These are phyloP conservation scores for Pichia sp. DNA, from an alignment of 1,139 yeast species.

Conservation along the genomic window DNA sequence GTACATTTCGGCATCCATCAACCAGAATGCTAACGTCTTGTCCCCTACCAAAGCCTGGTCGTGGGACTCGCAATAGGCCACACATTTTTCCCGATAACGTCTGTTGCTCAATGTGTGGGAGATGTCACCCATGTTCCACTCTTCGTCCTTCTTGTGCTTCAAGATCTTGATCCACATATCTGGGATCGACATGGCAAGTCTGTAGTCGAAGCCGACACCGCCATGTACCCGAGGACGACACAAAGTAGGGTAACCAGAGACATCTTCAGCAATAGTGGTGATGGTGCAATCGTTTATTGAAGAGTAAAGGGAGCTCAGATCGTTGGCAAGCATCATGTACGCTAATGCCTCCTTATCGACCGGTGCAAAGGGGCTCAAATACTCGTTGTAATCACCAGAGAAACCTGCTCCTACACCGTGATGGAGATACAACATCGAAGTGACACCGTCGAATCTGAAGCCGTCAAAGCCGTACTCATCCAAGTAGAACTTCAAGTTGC, in stretches of 20 bases:
- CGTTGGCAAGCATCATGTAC: conserved; percentile 85
- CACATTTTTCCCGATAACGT: conserved; percentile 83
- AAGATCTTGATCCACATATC: conserved; percentile 97
- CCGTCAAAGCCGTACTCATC: conserved; percentile 90
- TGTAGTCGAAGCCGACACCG: conserved; percentile 90
- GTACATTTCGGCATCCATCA: conserved; percentile 98
- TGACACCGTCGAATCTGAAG: conserved; percentile 94
- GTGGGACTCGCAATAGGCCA: conserved; percentile 92
- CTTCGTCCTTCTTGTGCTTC: conserved; percentile 79
- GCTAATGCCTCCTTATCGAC: conserved; percentile 86
- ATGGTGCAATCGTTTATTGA: conserved; percentile 38
- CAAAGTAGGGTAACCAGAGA: conserved; percentile 93
- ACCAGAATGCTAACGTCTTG: conserved; percentile 94
- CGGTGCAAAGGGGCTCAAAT: conserved; percentile 66
- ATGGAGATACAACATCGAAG: conserved; percentile 85
- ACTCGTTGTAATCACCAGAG: conserved; percentile 90
- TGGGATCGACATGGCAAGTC: conserved; percentile 95
- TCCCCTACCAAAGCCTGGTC: conserved; percentile 98
- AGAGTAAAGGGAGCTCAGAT: conserved; percentile 57
- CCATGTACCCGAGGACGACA: conserved; percentile 72
- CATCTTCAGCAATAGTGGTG: conserved; percentile 92
- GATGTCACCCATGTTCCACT: conserved; percentile 85
- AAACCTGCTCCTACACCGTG: conserved; percentile 87
- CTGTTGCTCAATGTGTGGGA: conserved; percentile 83
- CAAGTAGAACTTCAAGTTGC: conserved; percentile 81